A percentile compares a stretch with the other conserved stretches of the same genome.
Evolutionary conservation across 352 stramenopile genomes (phyloP).

Genomic region (Pythium dissimile): DNA sequence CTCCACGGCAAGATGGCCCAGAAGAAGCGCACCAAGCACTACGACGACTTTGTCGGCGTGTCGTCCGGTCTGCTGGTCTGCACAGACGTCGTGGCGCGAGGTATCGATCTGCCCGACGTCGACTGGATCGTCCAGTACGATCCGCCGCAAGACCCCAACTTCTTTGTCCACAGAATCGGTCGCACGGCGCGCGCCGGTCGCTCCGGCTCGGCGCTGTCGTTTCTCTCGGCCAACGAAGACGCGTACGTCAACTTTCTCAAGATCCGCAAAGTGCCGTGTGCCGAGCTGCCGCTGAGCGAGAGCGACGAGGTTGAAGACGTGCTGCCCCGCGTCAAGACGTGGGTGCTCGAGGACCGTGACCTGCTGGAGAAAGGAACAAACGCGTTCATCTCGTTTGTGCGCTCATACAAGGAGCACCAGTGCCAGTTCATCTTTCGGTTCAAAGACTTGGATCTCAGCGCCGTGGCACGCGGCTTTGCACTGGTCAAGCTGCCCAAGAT

Average conservation of each 20-base stretch:
- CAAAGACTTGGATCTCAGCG: constrained; percentile 94
- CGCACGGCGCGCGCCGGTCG: constrained; percentile 95
- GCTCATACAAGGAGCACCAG: constrained; percentile 99
- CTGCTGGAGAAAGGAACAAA: constrained; percentile 98
- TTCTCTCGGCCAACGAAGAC: constrained; percentile 96
- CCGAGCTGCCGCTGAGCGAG: constrained; percentile 65
- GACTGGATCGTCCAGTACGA: constrained; percentile 99
- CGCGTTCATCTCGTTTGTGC: constrained; percentile 98
- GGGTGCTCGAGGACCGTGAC: constrained; percentile 93
- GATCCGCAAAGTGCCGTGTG: constrained; percentile 92
- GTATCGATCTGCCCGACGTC: constrained; percentile 98
- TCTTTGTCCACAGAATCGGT: constrained; percentile 98
- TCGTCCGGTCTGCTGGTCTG: constrained; percentile 91
- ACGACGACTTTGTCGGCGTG: constrained; percentile 62
- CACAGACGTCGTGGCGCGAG: constrained; percentile 98
- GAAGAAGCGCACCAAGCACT: constrained; percentile 85
- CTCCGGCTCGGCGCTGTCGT: constrained; percentile 91
- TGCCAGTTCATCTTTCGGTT: constrained; percentile 99
- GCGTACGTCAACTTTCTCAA: constrained; percentile 96
- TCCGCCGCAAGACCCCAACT: constrained; percentile 96
- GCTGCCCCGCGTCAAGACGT: constrained; percentile 85
- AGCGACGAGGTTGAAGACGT: constrained; percentile 68
- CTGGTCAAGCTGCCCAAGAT: constrained; percentile 84
- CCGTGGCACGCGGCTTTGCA: constrained; percentile 85
- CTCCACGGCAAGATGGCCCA: constrained; percentile 95